phyloP scores from a whole-genome alignment of 495 filamentous ascomycete species.

The Pseudoneurospora amorphoporcata region DNA sequence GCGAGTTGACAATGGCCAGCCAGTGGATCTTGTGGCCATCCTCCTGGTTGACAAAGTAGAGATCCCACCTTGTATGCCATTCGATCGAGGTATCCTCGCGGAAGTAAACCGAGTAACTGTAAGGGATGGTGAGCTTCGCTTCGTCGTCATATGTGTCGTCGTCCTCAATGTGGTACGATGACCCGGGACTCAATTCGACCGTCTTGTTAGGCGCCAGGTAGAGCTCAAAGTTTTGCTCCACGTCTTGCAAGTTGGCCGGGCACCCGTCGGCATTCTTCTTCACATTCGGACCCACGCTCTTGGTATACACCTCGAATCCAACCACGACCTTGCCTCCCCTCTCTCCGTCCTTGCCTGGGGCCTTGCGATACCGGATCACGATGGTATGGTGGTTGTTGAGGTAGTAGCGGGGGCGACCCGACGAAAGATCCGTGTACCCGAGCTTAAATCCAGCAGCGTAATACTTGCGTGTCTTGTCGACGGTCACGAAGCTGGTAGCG shows the following conservation, averaged over 20 bases:
- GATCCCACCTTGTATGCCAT: constrained; percentile 82
- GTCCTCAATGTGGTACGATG: constrained; percentile 45
- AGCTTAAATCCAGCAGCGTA: constrained; percentile 95
- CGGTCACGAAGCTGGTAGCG: constrained; percentile 85
- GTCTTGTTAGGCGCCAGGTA: constrained; percentile 53
- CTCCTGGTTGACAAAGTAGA: constrained; percentile 88
- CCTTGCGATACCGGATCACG: constrained; percentile 71
- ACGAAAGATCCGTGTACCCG: constrained; percentile 62
- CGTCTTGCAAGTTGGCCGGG: constrained; percentile 52
- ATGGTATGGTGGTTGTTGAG: constrained; percentile 91
- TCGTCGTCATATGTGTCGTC: constrained; percentile 49
- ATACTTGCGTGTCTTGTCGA: constrained; percentile 80
- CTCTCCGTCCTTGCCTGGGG: constrained; percentile 55
- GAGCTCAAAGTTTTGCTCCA: constrained; percentile 56
- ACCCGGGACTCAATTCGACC: constrained; percentile 40
- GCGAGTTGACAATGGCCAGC: constrained; percentile 85
- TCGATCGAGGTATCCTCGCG: constrained; percentile 74
- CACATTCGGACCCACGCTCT: constrained; percentile 60
- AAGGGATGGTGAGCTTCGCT: constrained; percentile 67
- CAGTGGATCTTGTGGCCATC: constrained; percentile 81
- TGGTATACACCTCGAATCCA: constrained; percentile 87
- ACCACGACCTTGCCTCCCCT: constrained; percentile 75
- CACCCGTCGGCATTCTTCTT: constrained; percentile 50
- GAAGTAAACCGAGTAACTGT: constrained; percentile 90
- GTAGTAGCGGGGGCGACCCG: constrained; percentile 58